Base-by-base conservation (phyloP, 805 yeast species). In the Yarrowia phangngaensis region DNA sequence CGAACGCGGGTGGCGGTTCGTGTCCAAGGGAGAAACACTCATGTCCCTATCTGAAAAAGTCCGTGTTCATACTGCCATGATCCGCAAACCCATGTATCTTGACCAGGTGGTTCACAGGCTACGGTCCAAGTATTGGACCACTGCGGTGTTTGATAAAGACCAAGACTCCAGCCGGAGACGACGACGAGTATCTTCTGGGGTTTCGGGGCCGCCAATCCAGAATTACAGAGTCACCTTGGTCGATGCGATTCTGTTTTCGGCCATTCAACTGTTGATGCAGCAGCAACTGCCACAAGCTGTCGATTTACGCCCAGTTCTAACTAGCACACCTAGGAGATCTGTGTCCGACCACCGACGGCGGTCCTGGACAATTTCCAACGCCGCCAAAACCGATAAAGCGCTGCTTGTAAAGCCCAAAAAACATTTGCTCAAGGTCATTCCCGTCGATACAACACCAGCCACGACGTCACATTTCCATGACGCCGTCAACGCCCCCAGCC, bases 1-100 rank as follows among this genome's bases (percentile, higher is more conserved):
- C 16, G 49, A 50, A 27, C 38, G 43, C 2, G 51, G 43, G 35
- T 32, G 50, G 50, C 38, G 43, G 22, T 43, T 50, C 14, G 50
- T 43, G 4, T 43, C 38, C 28, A 41, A 41, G 23, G 41, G 33
- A 28, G 48, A 41, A 16, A 41, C 48, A 7, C 48, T 41, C 35
- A 29, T 41, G 48, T 29, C 35, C 11, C 29, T 41, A 22, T 14
- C 29, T 5, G 48, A 41, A 23, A 41, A 30, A 8, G 35, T 41
- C 11, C 27, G 48, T 1, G 48, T 41, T 4, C 30, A 29, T 22
- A 19, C 26, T 15, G 35, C 48, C 22, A 29, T 41, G 34, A 29
- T 22, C 48, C 34, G 48, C 8, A 41, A 41, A n/a, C 48, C 48
- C 27, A 14, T 29, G 29, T 41, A 28, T 11, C 29, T 41, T 7